Conservation (phyloP, 495 filamentous ascomycete species). For the Aspergillus mulundensis region DNA sequence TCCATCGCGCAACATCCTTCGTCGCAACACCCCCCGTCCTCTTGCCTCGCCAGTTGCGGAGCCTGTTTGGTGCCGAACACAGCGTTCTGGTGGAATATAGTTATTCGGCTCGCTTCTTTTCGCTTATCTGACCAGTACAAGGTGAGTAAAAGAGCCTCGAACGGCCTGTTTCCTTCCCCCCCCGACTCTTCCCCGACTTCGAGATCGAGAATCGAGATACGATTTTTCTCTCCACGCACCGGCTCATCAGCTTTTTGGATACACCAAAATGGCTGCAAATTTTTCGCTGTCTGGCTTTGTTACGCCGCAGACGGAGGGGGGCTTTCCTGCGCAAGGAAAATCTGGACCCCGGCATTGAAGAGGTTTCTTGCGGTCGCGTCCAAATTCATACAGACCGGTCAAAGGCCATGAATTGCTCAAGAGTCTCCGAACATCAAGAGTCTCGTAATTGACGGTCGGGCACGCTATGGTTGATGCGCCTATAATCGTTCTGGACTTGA, state of each 20-base stretch:
- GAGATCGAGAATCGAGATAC: conserved; percentile 12
- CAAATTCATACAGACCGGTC: not conserved
- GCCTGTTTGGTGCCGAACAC: conserved; percentile 19
- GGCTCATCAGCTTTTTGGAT: not conserved
- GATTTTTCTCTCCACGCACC: not conserved
- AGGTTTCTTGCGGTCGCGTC: conserved; percentile 21
- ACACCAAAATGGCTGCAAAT: not conserved
- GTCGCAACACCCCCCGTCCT: conserved; percentile 16
- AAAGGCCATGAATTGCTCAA: not conserved
- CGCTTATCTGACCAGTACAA: conserved; percentile 28
- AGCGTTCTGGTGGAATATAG: conserved; percentile 28
- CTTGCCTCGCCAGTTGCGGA: conserved; percentile 20
- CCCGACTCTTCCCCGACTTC: conserved; percentile 13
- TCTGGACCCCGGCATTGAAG: conserved; percentile 2
- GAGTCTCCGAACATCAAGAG: not conserved
- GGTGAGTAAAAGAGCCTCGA: conserved; percentile 28
- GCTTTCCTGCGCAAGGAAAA: conserved; percentile 5
- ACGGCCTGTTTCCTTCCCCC: conserved; percentile 16
- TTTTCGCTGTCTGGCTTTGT: not conserved
- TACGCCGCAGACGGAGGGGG: not conserved
- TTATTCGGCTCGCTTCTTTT: conserved; percentile 27
- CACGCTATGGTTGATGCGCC: not conserved
- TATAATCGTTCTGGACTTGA: not conserved
- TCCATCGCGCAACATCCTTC: conserved; percentile 22
- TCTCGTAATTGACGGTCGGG: not conserved